These are phyloP conservation scores for Rhypophila decipiens DNA, from an alignment of 495 filamentous ascomycete species.

Conservation along the genomic window DNA sequence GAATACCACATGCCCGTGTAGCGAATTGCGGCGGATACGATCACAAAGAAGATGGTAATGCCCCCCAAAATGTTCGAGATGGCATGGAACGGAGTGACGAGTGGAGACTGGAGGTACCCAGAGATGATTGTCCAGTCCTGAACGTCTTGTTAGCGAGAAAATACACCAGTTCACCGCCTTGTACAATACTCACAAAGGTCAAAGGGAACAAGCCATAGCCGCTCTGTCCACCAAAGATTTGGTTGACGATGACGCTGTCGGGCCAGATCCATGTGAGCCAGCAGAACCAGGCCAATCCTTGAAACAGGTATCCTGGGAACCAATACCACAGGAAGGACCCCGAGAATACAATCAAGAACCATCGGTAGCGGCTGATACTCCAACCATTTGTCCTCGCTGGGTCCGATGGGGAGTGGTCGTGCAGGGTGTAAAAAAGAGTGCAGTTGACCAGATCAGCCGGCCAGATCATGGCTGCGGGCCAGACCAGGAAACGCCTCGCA, in stretches of 20 bases:
- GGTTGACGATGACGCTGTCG: slow-evolving; percentile 59
- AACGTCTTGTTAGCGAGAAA: too few relatives aligned
- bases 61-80: slow-evolving; percentile 54
- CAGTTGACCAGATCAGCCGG: slow-evolving; percentile 59
- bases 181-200: slow-evolving; percentile 33
- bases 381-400: slow-evolving; percentile 56
- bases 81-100: slow-evolving; percentile 65
- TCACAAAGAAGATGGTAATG: slow-evolving; percentile 46
- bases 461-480: slow-evolving; percentile 69
- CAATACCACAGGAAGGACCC: slow-evolving; percentile 49
- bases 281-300: slow-evolving; percentile 52
- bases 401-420: slow-evolving; percentile 55
- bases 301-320: slow-evolving; percentile 54
- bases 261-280: slow-evolving; percentile 59
- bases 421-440: slow-evolving; percentile 60
- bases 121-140: slow-evolving; percentile 60
- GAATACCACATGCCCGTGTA: slow-evolving; percentile 62
- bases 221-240: slow-evolving; percentile 59
- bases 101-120: slow-evolving; percentile 58
- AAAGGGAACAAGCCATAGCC: slow-evolving; percentile 55
- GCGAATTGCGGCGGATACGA: slow-evolving; percentile 49
- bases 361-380: slow-evolving; percentile 57
- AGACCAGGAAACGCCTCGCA: slow-evolving; percentile 59
- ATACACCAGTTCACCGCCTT: too few relatives aligned
- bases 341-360: slow-evolving; percentile 56